phyloP scores from a whole-genome alignment of 352 stramenopile genomes.

The Phytophthora brassicae region DNA sequence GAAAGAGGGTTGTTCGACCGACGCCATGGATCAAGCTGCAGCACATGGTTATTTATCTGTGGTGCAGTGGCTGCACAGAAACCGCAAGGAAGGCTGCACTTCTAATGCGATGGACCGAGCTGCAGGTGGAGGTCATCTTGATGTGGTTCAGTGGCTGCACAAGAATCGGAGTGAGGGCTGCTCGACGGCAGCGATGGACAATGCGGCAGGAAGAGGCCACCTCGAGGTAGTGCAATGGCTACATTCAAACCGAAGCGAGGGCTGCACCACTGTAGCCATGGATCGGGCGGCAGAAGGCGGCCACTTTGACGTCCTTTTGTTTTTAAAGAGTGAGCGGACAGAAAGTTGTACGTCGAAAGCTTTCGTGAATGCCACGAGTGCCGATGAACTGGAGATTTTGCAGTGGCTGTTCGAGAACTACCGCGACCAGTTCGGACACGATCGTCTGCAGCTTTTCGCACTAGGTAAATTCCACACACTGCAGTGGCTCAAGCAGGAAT shows the following conservation, averaged over 20 bases:
- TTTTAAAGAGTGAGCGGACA: conserved; percentile 30
- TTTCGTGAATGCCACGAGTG: conserved; percentile 39
- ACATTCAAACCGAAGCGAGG: conserved; percentile 29
- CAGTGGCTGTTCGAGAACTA: conserved; percentile 42
- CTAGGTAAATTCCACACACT: conserved; percentile 42
- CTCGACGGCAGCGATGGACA: conserved; percentile 31
- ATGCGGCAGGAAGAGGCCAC: conserved; percentile 28
- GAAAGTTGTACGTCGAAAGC: conserved; percentile 31
- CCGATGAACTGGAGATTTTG: conserved; percentile 40
- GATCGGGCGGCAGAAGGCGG: conserved; percentile 33
- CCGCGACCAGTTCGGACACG: conserved; percentile 26
- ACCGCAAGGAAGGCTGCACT: conserved; percentile 38
- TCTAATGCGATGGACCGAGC: conserved; percentile 35
- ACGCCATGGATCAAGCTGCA: conserved; percentile 37
- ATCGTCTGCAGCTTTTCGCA: conserved; percentile 39
- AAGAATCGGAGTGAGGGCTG: conserved; percentile 27
- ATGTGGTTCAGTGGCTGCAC: conserved; percentile 36
- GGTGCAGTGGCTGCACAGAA: conserved; percentile 33
- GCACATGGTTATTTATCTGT: conserved; percentile 30
- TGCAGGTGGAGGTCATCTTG: conserved; percentile 21
- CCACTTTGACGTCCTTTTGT: conserved; percentile 45
- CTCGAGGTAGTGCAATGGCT: conserved; percentile 36
- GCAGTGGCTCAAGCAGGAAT: conserved; percentile 40
- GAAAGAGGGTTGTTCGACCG: conserved; percentile 27
- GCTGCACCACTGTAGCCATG: conserved; percentile 36